These are phyloP conservation scores for Wickerhamomyces canadensis DNA, from an alignment of 805 yeast genomes.

Conservation along the genomic window DNA sequence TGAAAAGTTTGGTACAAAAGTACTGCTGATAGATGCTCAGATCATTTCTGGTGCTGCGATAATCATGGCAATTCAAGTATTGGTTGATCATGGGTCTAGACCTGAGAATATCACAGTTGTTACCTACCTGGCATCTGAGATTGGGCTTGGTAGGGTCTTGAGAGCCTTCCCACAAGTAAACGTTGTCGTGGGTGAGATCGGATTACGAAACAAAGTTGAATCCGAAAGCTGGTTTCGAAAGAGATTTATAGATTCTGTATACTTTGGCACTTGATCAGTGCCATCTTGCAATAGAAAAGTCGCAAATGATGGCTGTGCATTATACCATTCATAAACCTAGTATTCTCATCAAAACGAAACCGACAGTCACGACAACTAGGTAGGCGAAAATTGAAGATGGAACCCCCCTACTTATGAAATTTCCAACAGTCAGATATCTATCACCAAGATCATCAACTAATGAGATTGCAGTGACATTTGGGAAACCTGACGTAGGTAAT, in stretches of 20 bases:
- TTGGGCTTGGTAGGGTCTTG: slow-evolving; percentile 66
- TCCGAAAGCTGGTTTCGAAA: slow-evolving; percentile 55
- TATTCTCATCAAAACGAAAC: slow-evolving; percentile 65
- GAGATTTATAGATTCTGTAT: slow-evolving; percentile 68
- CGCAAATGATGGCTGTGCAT: no score
- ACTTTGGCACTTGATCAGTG: slow-evolving; percentile 56
- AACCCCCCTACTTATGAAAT: slow-evolving; percentile 86
- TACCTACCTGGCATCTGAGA: slow-evolving; percentile 69
- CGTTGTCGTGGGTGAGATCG: slow-evolving; percentile 64
- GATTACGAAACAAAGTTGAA: slow-evolving; percentile 42
- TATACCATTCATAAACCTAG: slow-evolving; percentile 37
- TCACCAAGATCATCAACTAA: slow-evolving; percentile 90
- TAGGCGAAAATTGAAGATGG: slow-evolving; percentile 81
- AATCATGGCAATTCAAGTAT: slow-evolving; percentile 87
- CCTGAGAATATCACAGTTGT: slow-evolving; percentile 62
- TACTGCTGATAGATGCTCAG: slow-evolving; percentile 80
- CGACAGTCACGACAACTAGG: slow-evolving; percentile 66
- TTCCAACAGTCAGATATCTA: slow-evolving; percentile 80
- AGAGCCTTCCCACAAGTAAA: slow-evolving; percentile 62
- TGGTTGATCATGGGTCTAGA: slow-evolving; percentile 71
- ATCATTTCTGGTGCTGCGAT: slow-evolving; percentile 90
- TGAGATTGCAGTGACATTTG: slow-evolving; percentile 95
- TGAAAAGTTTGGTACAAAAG: slow-evolving; percentile 28
- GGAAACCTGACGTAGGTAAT: slow-evolving; percentile 94
- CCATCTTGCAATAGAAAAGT: no score